phyloP scores from a whole-genome alignment of 129 eudicot species.

The Escallonia rubra region DNA sequence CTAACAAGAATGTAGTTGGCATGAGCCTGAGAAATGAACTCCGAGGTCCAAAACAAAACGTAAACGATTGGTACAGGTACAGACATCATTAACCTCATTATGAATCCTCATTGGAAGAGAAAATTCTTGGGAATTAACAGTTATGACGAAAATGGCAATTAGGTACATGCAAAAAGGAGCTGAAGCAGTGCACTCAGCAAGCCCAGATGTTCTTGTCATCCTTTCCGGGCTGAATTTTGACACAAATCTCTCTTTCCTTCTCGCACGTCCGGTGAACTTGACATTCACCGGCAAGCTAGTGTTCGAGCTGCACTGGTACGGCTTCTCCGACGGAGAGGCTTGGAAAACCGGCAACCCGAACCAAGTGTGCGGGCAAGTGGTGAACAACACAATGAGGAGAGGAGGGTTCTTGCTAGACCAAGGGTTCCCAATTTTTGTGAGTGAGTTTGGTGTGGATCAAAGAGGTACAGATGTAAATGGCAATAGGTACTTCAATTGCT shows the following conservation, averaged over 20 bases:
- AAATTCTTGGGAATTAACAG: too few species aligned
- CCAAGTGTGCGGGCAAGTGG: slow-evolving; percentile 63
- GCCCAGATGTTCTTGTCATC: slow-evolving; percentile 61
- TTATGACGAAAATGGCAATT: background rate
- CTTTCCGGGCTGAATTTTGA: slow-evolving; percentile 68
- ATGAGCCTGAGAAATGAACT: slow-evolving; percentile 96
- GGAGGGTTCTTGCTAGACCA: slow-evolving; percentile 62
- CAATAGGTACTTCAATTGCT: slow-evolving; percentile 73
- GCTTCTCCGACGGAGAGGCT: slow-evolving; percentile 51
- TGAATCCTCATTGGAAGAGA: too few species aligned
- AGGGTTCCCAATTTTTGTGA: slow-evolving; percentile 88
- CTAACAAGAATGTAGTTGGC: slow-evolving; percentile 51
- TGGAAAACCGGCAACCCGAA: slow-evolving; percentile 69
- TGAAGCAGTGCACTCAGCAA: slow-evolving; percentile 70
- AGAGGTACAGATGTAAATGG: slow-evolving; percentile 72
- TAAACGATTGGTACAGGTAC: slow-evolving; percentile 87
- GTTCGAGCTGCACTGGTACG: slow-evolving; percentile 84
- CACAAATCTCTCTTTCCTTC: slow-evolving; percentile 56
- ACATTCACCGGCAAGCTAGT: slow-evolving; percentile 60
- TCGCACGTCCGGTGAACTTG: slow-evolving; percentile 27
- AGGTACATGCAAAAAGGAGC: slow-evolving; percentile 95
- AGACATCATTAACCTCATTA: too few species aligned
- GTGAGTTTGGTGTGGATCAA: slow-evolving; percentile 81
- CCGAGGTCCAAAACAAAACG: slow-evolving; percentile 66
- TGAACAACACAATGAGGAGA: slow-evolving; percentile 28